Evolutionary conservation across 345 rosid genomes (phyloP), one percentile per base, ranked within the genome.

Genomic region (Diplotaxis tenuifolia): DNA sequence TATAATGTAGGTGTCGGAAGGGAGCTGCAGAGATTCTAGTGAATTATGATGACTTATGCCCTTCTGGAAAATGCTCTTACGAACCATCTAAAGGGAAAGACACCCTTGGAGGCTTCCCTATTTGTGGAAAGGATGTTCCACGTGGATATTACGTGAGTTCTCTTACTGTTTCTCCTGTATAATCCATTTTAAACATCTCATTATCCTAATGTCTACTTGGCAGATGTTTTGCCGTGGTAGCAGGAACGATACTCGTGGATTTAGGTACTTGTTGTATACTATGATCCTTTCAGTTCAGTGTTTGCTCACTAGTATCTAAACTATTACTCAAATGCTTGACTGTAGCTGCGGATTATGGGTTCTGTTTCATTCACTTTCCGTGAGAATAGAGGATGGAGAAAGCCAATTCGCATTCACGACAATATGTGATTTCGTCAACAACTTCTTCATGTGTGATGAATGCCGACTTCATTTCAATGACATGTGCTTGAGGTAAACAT

Each of bases 181-280:
- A 59, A 19, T 25, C 47, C 16, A 15, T 57, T 45, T 15, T 16
- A 1, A 38, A 56, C 1, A 34, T 72, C 57, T 80, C 45, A 31
- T 64, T 74, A 22, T 61, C 68, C 42, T 59, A 55, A 60, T 62
- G 28, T 77, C 75, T 74, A 34, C 71, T 9, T 82, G 84, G 75
- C 85, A 95, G 99, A 88, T 95, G 89, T 92, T 90, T 82, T 95
- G 99, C 76, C 98, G 99, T 68, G 98, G 99, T 71, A 95, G 98
- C 92, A 84, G 71, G 85, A 95, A 90, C 52, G 97, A 87, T 9
- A 92, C 99, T 34, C 85, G 99, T 23, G 99, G 99, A 61, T 95
- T 95, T 79, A 92, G 99, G 99, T 95, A 87, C 65, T n/a, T 50
- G 19, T 79, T 32, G 12, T 55, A 9, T 57, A 9, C 1, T 23